phyloP scores from a whole-genome alignment of 2,329 filamentous ascomycete species.

The Diaporthe vexans region DNA sequence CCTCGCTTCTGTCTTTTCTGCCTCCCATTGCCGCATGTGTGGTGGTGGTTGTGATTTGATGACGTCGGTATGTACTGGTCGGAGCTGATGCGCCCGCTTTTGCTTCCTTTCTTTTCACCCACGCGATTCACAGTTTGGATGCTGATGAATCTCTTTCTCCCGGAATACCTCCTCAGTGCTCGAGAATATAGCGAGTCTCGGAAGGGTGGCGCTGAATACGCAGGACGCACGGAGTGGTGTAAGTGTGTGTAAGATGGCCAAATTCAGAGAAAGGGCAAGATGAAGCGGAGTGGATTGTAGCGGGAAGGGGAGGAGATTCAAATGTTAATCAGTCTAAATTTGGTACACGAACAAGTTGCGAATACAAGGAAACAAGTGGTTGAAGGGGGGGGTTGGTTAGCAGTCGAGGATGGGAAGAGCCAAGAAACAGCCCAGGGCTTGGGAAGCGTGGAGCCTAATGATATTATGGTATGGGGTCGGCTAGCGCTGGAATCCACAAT shows the following conservation, averaged over 20 bases:
- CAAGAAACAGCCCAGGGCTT: constrained; percentile 14
- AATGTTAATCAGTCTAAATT: constrained; percentile 35
- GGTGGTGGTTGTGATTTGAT: not conserved
- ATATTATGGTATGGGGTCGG: constrained; percentile 33
- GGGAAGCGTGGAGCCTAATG: constrained; percentile 28
- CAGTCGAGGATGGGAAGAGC: constrained; percentile 8
- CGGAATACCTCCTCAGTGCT: not conserved
- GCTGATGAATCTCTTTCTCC: not conserved
- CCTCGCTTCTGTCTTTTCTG: constrained; percentile 33
- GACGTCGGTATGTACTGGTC: not conserved
- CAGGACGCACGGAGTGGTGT: constrained; percentile 1
- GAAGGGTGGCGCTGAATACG: not conserved
- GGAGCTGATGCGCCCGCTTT: not conserved
- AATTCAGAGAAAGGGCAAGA: constrained; percentile 9
- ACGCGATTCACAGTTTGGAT: not conserved
- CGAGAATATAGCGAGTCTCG: not conserved
- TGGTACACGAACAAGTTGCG: constrained; percentile 16
- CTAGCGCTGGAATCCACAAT: constrained; percentile 26
- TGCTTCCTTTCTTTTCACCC: not conserved
- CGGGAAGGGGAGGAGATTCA: constrained; percentile 10
- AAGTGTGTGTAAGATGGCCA: constrained; percentile 6
- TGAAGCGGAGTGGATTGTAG: constrained; percentile 2
- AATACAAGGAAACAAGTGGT: constrained; percentile 21
- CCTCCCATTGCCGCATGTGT: constrained; percentile 42
- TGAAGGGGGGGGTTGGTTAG: not conserved